Conservation (phyloP, 2,329 filamentous ascomycete species). For the Ophiostoma triangulosporum region DNA sequence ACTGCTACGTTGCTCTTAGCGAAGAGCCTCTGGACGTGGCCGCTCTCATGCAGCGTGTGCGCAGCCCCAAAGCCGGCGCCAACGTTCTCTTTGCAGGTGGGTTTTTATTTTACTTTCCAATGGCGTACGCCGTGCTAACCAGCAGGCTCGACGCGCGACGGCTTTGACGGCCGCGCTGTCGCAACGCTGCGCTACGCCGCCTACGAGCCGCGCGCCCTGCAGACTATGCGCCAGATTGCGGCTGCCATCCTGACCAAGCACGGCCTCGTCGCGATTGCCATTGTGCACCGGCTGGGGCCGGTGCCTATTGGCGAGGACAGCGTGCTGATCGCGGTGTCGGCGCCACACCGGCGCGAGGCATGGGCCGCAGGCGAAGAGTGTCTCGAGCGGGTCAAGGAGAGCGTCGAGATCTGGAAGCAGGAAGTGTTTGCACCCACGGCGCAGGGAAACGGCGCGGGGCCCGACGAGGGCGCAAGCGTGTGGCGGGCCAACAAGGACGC, state of each 20-base stretch:
- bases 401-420: conserved; percentile 89
- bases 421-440: conserved; percentile 53
- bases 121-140: not conserved
- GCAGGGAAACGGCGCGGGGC: not conserved
- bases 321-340: conserved; percentile 75
- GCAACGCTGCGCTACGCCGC: conserved; percentile 62
- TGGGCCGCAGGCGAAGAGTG: conserved; percentile 86
- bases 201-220: conserved; percentile 56
- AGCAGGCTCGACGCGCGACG: conserved; percentile 62
- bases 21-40: conserved; percentile 43
- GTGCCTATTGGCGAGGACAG: conserved; percentile 90
- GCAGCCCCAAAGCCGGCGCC: conserved; percentile 59
- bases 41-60: conserved; percentile 50
- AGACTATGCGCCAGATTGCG: conserved; percentile 54
- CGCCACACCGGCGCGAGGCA: conserved; percentile 69
- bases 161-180: conserved; percentile 58
- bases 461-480: conserved; percentile 5
- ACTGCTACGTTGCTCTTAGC: conserved; percentile 57
- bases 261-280: conserved; percentile 56
- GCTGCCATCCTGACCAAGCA: conserved; percentile 44
- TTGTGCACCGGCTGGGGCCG: conserved; percentile 71
- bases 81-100: conserved; percentile 61
- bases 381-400: conserved; percentile 71
- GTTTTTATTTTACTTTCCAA: conserved; percentile 10
- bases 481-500: conserved; percentile 9